Evolutionary conservation across 495 filamentous ascomycete genomes (phyloP).

Genomic region (Hyaloscypha finlandica): DNA sequence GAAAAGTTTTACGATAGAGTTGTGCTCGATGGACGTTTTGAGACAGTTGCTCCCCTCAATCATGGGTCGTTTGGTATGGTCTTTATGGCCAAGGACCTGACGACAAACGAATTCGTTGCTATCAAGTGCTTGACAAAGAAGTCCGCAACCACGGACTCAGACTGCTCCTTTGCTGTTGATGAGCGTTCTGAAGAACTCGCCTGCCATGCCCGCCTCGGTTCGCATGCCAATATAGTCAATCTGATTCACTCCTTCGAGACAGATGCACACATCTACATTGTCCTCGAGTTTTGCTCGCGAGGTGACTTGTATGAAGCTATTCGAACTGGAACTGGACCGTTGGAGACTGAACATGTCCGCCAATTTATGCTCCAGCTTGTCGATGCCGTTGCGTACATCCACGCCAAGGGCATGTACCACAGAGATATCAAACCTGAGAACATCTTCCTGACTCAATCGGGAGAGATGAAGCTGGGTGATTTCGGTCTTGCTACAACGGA

Average conservation of each 20-base stretch:
- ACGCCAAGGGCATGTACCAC: constrained; percentile 88
- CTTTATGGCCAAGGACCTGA: constrained; percentile 81
- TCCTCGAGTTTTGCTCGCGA: constrained; percentile 93
- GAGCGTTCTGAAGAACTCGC: constrained; percentile 86
- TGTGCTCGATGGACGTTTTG: constrained; percentile 82
- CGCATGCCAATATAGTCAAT: constrained; percentile 92
- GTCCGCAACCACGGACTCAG: constrained; percentile 49
- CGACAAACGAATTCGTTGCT: constrained; percentile 77
- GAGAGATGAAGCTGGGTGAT: constrained; percentile 94
- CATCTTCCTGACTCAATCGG: constrained; percentile 86
- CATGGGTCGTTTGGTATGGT: constrained; percentile 99
- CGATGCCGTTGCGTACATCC: constrained; percentile 87
- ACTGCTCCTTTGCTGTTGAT: constrained; percentile 64
- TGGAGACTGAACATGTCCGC: constrained; percentile 94
- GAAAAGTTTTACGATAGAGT: constrained; percentile 71
- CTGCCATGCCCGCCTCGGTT: constrained; percentile 74
- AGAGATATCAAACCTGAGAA: constrained; percentile 99
- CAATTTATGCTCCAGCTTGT: constrained; percentile 96
- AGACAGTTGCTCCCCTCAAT: constrained; percentile 90
- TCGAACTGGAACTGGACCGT: constrained; percentile 77
- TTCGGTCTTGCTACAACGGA: constrained; percentile 90
- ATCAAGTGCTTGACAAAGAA: constrained; percentile 93
- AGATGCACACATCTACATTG: constrained; percentile 82
- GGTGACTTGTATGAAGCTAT: constrained; percentile 98
- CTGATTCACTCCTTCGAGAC: constrained; percentile 91